Evolutionary conservation across 495 filamentous ascomycete species (phyloP).

Genomic region (Durotheca rogersii): DNA sequence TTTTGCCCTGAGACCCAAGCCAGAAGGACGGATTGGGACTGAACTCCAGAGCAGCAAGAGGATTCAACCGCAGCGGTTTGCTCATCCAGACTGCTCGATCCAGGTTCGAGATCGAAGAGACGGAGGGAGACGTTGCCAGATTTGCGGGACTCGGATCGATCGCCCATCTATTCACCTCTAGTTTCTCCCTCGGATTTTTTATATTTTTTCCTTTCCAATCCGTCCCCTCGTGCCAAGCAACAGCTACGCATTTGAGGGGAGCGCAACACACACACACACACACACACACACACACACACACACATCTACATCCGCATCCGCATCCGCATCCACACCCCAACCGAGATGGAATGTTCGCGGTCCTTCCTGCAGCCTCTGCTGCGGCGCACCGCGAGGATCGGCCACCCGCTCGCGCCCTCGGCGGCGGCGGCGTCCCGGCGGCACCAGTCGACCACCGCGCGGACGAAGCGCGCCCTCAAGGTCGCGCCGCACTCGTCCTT

Average conservation of each 20-base stretch:
- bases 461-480: slow-evolving; percentile 69
- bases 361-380: slow-evolving; percentile 30
- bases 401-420: slow-evolving; percentile 9
- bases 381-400: slow-evolving; percentile 18
- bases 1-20: no score
- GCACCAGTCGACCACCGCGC: slow-evolving; percentile 67
- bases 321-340: background rate
- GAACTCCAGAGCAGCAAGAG: no score
- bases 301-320: background rate
- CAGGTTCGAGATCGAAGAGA: slow-evolving; percentile 5
- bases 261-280: no score
- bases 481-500: slow-evolving; percentile 75
- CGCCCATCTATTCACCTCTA: background rate
- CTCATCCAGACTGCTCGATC: slow-evolving; percentile 3
- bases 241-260: no score
- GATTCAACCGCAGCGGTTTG: slow-evolving; percentile 7
- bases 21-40: no score
- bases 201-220: no score
- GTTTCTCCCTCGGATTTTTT: background rate
- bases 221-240: no score
- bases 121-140: no score
- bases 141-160: background rate
- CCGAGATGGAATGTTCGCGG: slow-evolving; percentile 35
- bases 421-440: slow-evolving; percentile 57
- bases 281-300: no score